These are phyloP conservation scores for Glaciozyma antarctica DNA, from an alignment of 768 basidiomycete genomes.

Conservation along the genomic window DNA sequence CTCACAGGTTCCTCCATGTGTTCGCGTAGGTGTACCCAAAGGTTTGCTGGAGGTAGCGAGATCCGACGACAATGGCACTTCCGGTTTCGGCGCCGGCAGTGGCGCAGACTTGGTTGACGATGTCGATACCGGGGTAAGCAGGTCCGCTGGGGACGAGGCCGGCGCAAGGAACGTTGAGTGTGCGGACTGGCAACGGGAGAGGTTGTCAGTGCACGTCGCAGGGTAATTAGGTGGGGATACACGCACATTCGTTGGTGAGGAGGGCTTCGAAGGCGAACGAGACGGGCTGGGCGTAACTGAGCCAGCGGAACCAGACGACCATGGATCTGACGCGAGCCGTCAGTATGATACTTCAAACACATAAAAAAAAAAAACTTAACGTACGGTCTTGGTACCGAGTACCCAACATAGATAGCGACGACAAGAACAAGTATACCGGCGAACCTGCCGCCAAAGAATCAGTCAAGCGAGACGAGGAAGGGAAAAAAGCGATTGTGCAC, in stretches of 20 bases:
- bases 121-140: conserved; percentile 10
- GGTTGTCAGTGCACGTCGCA: neutral
- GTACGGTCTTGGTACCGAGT: conserved; percentile 37
- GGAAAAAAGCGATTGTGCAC: conserved; percentile 30
- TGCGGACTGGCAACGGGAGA: conserved; percentile 20
- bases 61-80: conserved; percentile 24
- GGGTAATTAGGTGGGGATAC: neutral
- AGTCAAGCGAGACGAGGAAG: neutral
- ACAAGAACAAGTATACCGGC: conserved; percentile 38
- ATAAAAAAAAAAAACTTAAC: no score
- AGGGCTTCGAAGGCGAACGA: conserved; percentile 31
- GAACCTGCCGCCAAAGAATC: conserved; percentile 3
- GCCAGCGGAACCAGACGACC: conserved; percentile 42
- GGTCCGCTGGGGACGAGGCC: conserved; percentile 13
- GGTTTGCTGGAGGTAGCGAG: conserved; percentile 22
- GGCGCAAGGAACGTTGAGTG: conserved; percentile 23
- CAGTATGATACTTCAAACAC: no score
- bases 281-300: conserved; percentile 42
- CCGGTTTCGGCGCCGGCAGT: conserved; percentile 30
- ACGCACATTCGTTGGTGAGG: conserved; percentile 23
- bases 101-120: conserved; percentile 34
- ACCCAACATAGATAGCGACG: conserved; percentile 40
- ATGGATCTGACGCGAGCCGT: conserved; percentile 26
- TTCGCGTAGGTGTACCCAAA: conserved; percentile 25
- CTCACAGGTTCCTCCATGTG: neutral